Evolutionary conservation across 108 stramenopile species (phyloP), one percentile per base, ranked within the genome.

Genomic region (Nitzschia palea): DNA sequence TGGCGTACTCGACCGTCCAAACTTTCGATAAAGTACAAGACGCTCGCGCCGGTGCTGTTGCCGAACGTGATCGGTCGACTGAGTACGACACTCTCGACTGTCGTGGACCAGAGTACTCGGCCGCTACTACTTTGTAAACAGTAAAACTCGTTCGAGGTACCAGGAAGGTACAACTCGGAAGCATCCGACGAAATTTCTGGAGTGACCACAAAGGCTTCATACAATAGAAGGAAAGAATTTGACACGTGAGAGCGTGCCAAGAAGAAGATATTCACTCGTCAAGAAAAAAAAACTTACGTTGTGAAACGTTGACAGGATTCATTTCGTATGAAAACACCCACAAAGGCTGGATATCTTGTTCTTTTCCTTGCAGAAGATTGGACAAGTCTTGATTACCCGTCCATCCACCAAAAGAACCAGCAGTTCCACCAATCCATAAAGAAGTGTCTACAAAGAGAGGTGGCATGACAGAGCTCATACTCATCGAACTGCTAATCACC

Each of bases 261-360:
- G n/a, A n/a, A n/a, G n/a, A n/a, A n/a, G n/a, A n/a, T n/a, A n/a
- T n/a, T n/a, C n/a, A n/a, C n/a, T n/a, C n/a, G n/a, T n/a, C n/a
- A n/a, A n/a, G n/a, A n/a, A n/a, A n/a, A n/a, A n/a, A n/a, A 31
- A 27, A 80, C 75, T 76, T 62, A 77, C 80, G 71, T 33, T 77
- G 76, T 17, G 65, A 66, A 42, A 31, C 33, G 64, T 73, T 55
- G n/a, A 27, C 14, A 42, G 44, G 17, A 63, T 58, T 73, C 9
- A 55, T 40, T 35, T 65, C 37, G 12, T 73, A n/a, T 17, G 62
- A 51, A 14, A 26, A 22, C 8, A 32, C 25, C 68, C 71, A 80
- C 14, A 40, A 30, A 10, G 75, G 64, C 4, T 44, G 15, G 30
- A 76, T 37, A 27, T 73, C 62, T 17, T 63, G 0, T 55, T 44